Conservation (phyloP, 2,329 filamentous ascomycete genomes). For the Penicillium hesseltinei region DNA sequence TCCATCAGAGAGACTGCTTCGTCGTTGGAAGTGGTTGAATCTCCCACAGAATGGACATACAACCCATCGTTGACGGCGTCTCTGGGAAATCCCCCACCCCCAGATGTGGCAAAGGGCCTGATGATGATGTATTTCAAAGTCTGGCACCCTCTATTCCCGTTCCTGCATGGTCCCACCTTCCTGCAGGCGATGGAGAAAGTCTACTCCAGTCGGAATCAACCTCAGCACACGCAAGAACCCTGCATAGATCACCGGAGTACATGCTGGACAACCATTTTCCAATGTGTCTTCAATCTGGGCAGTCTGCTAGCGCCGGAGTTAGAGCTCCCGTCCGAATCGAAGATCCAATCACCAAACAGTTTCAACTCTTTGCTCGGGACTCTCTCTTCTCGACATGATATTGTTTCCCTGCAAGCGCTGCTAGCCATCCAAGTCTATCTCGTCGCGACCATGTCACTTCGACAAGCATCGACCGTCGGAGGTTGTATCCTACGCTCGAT, state of each 20-base stretch:
- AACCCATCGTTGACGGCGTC: constrained; percentile 24
- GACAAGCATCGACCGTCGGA: constrained; percentile 50
- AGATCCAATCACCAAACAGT: constrained; percentile 40
- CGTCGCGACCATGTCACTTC: constrained; percentile 49
- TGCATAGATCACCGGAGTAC: constrained; percentile 23
- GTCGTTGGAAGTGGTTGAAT: constrained; percentile 6
- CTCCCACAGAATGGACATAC: constrained; percentile 28
- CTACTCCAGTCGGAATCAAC: constrained; percentile 31
- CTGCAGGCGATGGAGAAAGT: constrained; percentile 46
- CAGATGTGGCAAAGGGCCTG: constrained; percentile 41
- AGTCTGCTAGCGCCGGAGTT: constrained; percentile 35
- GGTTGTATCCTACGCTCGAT: constrained; percentile 49
- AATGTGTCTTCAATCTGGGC: constrained; percentile 54
- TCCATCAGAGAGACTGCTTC: not conserved
- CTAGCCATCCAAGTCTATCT: constrained; percentile 52
- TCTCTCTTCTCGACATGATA: constrained; percentile 45
- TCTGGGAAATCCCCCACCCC: constrained; percentile 29
- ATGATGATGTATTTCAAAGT: constrained; percentile 52
- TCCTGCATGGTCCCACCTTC: constrained; percentile 52
- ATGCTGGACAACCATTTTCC: constrained; percentile 44
- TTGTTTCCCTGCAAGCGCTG: constrained; percentile 50
- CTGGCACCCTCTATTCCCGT: constrained; percentile 55
- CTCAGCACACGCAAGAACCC: not conserved
- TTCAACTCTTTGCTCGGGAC: constrained; percentile 39
- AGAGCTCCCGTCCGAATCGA: constrained; percentile 33